Percentiles rank a stretch among this genome's conserved stretches.
phyloP scores from a whole-genome alignment of 108 stramenopile species.

The Skeletonema grethae region DNA sequence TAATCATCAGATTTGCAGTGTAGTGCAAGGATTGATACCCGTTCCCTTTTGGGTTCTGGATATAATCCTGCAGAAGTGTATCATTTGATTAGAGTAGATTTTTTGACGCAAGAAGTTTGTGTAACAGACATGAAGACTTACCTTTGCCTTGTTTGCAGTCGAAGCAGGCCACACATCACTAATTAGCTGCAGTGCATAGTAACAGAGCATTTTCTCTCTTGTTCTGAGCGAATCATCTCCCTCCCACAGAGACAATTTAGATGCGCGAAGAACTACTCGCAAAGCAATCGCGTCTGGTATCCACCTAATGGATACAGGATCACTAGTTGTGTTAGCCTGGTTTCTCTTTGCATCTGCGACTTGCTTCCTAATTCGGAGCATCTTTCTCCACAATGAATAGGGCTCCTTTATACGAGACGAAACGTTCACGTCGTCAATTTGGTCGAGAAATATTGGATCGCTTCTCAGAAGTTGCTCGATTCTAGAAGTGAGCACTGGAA shows the following conservation, averaged over 20 bases:
- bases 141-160: conserved; percentile 53
- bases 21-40: conserved; percentile 93
- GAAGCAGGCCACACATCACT: conserved; percentile 66
- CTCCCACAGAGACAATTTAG: conserved; percentile 36
- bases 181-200: conserved; percentile 66
- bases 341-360: conserved; percentile 56
- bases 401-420: conserved; percentile 76
- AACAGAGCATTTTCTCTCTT: conserved; percentile 72
- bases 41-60: conserved; percentile 84
- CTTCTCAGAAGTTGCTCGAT: conserved; percentile 55
- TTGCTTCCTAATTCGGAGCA: conserved; percentile 75
- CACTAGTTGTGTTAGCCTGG: background rate
- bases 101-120: background rate
- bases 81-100: background rate
- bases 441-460: conserved; percentile 52
- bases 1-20: conserved; percentile 58
- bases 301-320: conserved; percentile 27
- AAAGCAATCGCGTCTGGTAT: conserved; percentile 77
- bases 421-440: conserved; percentile 58
- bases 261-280: conserved; percentile 65
- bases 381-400: conserved; percentile 74
- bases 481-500: conserved; percentile 44
- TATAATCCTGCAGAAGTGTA: conserved; percentile 60
- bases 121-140: background rate
- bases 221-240: conserved; percentile 48